Evolutionary conservation across 1,139 yeast genomes (phyloP).

Genomic region (Blastobotrys illinoisensis): DNA sequence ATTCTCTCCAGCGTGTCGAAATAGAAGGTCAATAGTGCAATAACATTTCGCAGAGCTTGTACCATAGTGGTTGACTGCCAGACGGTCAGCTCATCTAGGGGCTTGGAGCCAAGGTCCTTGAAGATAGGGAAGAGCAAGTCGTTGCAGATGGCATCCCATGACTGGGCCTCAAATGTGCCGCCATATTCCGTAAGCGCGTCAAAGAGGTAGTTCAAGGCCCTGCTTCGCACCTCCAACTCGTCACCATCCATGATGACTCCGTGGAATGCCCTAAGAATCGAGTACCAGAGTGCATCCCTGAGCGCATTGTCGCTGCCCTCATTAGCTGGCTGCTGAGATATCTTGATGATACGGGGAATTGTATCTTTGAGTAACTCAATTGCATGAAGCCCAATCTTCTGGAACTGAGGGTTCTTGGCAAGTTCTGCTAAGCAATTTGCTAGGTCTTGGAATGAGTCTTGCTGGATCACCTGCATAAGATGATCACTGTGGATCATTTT

Average conservation of each 20-base stretch:
- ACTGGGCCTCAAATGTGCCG: slow-evolving; percentile 58
- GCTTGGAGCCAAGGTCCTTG: slow-evolving; percentile 64
- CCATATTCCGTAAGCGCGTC: slow-evolving; percentile 79
- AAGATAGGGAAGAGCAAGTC: slow-evolving; percentile 87
- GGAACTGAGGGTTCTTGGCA: slow-evolving; percentile 80
- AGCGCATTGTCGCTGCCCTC: slow-evolving; percentile 5
- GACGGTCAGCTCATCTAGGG: slow-evolving; percentile 77
- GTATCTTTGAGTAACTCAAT: slow-evolving; percentile 68
- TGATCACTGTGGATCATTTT: slow-evolving; percentile 59
- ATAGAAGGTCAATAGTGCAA: slow-evolving; percentile 74
- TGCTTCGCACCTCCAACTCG: slow-evolving; percentile 88
- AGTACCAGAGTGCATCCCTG: slow-evolving; percentile 50
- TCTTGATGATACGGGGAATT: slow-evolving; percentile 45
- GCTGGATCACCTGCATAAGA: slow-evolving; percentile 57
- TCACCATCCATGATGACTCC: slow-evolving; percentile 90
- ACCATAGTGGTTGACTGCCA: slow-evolving; percentile 96
- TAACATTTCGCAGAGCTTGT: slow-evolving; percentile 88
- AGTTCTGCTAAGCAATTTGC: slow-evolving; percentile 74
- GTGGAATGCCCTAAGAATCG: slow-evolving; percentile 77
- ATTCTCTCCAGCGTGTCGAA: slow-evolving; percentile 67
- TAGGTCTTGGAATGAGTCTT: slow-evolving; percentile 69
- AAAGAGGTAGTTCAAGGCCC: slow-evolving; percentile 78
- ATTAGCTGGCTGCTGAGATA: neutral
- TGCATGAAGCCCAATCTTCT: slow-evolving; percentile 73
- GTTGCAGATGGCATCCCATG: slow-evolving; percentile 80